Percentiles rank a stretch among this genome's conserved stretches.
Evolutionary conservation across 371 early-diverging fungal genomes (phyloP).

Genomic region (Mucor piriformis): DNA sequence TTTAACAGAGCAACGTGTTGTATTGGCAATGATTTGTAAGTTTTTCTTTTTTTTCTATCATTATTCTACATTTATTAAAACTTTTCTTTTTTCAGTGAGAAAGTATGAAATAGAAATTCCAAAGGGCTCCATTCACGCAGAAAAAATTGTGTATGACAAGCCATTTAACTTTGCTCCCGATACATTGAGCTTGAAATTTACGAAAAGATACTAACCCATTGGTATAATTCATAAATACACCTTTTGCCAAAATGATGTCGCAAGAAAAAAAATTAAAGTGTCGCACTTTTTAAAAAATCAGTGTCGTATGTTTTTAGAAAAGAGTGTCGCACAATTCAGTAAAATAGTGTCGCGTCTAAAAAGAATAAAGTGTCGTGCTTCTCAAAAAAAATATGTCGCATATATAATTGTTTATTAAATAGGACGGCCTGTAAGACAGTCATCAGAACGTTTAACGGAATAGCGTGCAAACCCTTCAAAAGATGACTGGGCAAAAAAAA

Average conservation of each 20-base stretch:
- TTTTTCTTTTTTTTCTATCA: not conserved
- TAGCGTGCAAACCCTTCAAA: too few species aligned
- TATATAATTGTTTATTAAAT: slow-evolving; percentile 13
- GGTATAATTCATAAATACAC: too few species aligned
- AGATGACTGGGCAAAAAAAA: too few species aligned
- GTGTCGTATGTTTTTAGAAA: slow-evolving; percentile 6
- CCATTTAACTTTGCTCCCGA: slow-evolving; percentile 17
- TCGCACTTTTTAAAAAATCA: too few species aligned
- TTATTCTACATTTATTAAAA: not conserved
- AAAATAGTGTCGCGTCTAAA: too few species aligned
- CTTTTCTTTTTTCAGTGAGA: slow-evolving; percentile 26
- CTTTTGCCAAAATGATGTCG: too few species aligned
- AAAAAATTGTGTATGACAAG: slow-evolving; percentile 18
- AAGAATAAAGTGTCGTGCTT: too few species aligned
- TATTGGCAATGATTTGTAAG: slow-evolving; percentile 54
- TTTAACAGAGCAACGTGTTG: slow-evolving; percentile 55
- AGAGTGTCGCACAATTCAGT: slow-evolving; percentile 3
- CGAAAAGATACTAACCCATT: slow-evolving; percentile 18
- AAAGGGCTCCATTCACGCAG: slow-evolving; percentile 27
- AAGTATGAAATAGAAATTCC: slow-evolving; percentile 33
- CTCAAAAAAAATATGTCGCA: slow-evolving; percentile 6
- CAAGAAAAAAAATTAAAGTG: too few species aligned
- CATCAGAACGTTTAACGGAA: slow-evolving; percentile 4
- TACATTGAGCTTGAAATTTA: slow-evolving; percentile 14
- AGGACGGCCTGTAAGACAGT: slow-evolving; percentile 8